phyloP scores from a whole-genome alignment of 495 filamentous ascomycete species.

The Bacidia gigantensis region DNA sequence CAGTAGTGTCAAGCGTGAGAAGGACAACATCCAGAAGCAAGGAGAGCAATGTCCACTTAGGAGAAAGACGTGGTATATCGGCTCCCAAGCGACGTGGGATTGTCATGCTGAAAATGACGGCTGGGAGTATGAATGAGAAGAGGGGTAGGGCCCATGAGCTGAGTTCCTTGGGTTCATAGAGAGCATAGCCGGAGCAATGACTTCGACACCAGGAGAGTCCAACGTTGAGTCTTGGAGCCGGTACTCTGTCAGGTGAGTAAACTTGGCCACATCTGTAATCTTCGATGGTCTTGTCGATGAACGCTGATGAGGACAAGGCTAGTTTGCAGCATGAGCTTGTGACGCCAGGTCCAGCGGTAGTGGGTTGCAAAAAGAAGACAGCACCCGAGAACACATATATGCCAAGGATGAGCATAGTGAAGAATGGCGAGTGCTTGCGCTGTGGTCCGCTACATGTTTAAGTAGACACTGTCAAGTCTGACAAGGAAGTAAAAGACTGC shows the following conservation, averaged over 20 bases:
- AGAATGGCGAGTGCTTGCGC: no score
- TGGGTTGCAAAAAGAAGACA: background rate
- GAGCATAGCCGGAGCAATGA: constrained; percentile 17
- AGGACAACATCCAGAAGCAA: constrained; percentile 6
- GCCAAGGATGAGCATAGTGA: no score
- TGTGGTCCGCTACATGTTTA: no score
- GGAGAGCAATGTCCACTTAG: constrained; percentile 3
- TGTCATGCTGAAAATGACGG: constrained; percentile 19
- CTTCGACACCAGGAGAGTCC: constrained; percentile 10
- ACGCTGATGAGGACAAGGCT: background rate
- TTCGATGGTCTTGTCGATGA: background rate
- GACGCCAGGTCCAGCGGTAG: background rate
- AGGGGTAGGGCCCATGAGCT: constrained; percentile 16
- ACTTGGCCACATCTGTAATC: constrained; percentile 7
- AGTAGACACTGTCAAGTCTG: background rate
- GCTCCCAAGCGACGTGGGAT: constrained; percentile 18
- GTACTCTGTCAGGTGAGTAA: background rate
- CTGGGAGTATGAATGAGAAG: constrained; percentile 18
- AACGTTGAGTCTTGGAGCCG: constrained; percentile 10
- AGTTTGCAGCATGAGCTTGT: constrained; percentile 1
- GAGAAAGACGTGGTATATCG: constrained; percentile 6
- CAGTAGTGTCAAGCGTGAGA: constrained; percentile 4
- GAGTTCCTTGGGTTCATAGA: constrained; percentile 7
- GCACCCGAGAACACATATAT: background rate
- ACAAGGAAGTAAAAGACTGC: background rate